Evolutionary conservation across 495 filamentous ascomycete genomes (phyloP).

Genomic region (Neurospora sublineolata): DNA sequence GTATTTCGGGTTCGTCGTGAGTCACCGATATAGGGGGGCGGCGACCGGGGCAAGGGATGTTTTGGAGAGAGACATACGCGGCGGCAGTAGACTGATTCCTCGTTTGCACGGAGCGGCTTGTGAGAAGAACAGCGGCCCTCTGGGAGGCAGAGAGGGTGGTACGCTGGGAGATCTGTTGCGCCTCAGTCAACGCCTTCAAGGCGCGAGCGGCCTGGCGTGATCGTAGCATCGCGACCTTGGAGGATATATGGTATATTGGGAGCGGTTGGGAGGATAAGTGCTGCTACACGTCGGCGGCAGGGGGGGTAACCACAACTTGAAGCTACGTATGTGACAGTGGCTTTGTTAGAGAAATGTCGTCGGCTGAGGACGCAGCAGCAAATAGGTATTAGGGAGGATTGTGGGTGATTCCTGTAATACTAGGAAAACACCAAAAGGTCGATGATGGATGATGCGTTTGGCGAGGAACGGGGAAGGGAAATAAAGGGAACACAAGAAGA

Average conservation of each 20-base stretch:
- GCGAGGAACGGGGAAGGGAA: neutral
- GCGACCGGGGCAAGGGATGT: neutral
- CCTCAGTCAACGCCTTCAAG: constrained; percentile 31
- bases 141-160: constrained; percentile 13
- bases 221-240: constrained; percentile 27
- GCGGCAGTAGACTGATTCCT: constrained; percentile 27
- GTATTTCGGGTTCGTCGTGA: constrained; percentile 3
- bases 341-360: neutral
- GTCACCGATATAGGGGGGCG: constrained; percentile 7
- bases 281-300: neutral
- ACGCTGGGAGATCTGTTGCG: constrained; percentile 21
- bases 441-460: neutral
- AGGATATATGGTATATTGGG: constrained; percentile 1
- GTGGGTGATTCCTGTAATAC: neutral
- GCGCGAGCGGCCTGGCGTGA: constrained; percentile 29
- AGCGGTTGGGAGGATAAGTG: neutral
- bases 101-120: constrained; percentile 14
- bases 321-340: neutral
- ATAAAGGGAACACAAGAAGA: neutral
- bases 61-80: constrained; percentile 6
- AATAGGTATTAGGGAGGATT: neutral
- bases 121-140: constrained; percentile 14
- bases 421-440: neutral
- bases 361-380: neutral
- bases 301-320: neutral